Evolutionary conservation across 257 asterid species (phyloP), one percentile per base, ranked within the genome.

Genomic region (Nicotiana undulata): DNA sequence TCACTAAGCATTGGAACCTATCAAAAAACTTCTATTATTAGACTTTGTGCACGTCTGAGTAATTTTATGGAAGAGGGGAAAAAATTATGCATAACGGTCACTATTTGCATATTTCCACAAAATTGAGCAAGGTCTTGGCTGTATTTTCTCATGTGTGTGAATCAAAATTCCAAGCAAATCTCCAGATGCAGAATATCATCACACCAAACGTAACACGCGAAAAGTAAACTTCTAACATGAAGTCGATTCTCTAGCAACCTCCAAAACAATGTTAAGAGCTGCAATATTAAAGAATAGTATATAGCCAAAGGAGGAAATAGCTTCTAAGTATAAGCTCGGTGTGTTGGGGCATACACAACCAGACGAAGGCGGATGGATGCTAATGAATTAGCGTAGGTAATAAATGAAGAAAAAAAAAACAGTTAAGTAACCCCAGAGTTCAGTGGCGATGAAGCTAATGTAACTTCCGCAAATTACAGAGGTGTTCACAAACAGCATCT

Each of bases 391-490:
- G 9, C 51, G 61, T 40, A 49, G 40, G 40, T 49, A 72, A 49
- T 74, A 72, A 72, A 64, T 31, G 49, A 17, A 68, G 31, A 1
- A 6, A 37, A 37, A n/a, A 22, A 34, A 16, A 13, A 3, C 61
- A 49, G 49, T 49, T 15, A 49, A 8, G 61, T 24, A 49, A 9
- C 10, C 64, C 20, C 15, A 20, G 44, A 24, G 44, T 24, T 6
- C 12, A 55, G 32, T 72, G 77, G 59, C 4, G 78, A 74, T 49
- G 76, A 80, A 11, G 65, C 40, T 61, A 66, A 68, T 79, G n/a
- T 86, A 93, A 98, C 99, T 92, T 95, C 83, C 85, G 84, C 89
- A 95, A 89, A 85, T 90, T 88, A 85, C 97, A 91, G 80, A 95
- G 96, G 83, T 63, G 90, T 81, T 93, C 97, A 88, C 97, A 92